Evolutionary conservation across 2,329 filamentous ascomycete species (phyloP).

Genomic region (Rhexocercosporidium sp.): DNA sequence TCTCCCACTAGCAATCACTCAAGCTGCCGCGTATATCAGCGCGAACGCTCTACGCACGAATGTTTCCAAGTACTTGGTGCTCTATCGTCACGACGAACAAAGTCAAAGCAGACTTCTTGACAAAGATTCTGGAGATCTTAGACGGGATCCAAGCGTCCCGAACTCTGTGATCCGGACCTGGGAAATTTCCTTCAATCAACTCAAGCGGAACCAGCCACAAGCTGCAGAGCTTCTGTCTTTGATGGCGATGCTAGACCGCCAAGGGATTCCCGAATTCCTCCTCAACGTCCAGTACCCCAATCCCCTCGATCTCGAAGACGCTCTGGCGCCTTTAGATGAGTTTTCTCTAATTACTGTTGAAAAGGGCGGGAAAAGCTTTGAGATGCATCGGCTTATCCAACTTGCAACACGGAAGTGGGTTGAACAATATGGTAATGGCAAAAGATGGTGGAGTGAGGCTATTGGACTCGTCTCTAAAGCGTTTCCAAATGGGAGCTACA

Average conservation of each 20-base stretch:
- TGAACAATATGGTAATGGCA: constrained; percentile 24
- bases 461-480: constrained; percentile 26
- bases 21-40: constrained; percentile 39
- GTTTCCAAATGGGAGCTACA: constrained; percentile 34
- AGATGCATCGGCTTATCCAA: constrained; percentile 33
- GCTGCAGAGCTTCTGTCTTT: constrained; percentile 31
- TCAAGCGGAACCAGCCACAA: constrained; percentile 35
- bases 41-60: constrained; percentile 37
- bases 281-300: constrained; percentile 12
- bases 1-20: constrained; percentile 40
- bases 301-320: constrained; percentile 39
- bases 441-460: constrained; percentile 25
- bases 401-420: constrained; percentile 35
- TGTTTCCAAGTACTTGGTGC: constrained; percentile 45
- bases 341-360: constrained; percentile 45
- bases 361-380: constrained; percentile 24
- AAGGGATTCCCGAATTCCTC: constrained; percentile 33
- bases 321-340: constrained; percentile 44
- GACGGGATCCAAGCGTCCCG: constrained; percentile 41
- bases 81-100: constrained; percentile 43
- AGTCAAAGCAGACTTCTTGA: constrained; percentile 40
- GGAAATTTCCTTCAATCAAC: constrained; percentile 46
- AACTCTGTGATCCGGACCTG: constrained; percentile 46
- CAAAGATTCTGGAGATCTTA: constrained; percentile 40
- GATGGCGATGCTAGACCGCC: constrained; percentile 32